A percentile compares a stretch with the other conserved stretches of the same genome.
phyloP scores from a whole-genome alignment of 352 stramenopile genomes.

The Blastocystis sp. region DNA sequence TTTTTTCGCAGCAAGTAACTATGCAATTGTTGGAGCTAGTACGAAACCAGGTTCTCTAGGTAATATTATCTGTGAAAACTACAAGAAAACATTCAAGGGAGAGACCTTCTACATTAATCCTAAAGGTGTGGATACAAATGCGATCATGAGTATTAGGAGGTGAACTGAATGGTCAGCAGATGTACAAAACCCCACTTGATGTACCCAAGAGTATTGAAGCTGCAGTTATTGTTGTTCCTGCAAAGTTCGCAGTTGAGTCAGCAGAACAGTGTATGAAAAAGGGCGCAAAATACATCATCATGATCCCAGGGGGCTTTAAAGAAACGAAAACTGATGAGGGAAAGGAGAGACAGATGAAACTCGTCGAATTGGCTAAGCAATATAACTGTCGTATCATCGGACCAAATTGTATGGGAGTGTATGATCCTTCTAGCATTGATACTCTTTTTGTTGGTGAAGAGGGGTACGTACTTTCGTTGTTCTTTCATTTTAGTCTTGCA shows the following conservation, averaged over 20 bases:
- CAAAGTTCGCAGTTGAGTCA: slow-evolving; percentile 48
- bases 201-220: slow-evolving; percentile 42
- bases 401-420: slow-evolving; percentile 67
- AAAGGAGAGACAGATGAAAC: neutral
- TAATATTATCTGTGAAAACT: slow-evolving; percentile 66
- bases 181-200: slow-evolving; percentile 63
- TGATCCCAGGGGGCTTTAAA: slow-evolving; percentile 60
- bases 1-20: slow-evolving; percentile 58
- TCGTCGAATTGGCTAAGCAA: slow-evolving; percentile 46
- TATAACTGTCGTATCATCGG: slow-evolving; percentile 58
- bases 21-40: slow-evolving; percentile 59
- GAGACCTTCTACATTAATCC: slow-evolving; percentile 63
- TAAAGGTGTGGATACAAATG: neutral
- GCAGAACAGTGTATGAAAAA: slow-evolving; percentile 66
- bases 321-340: slow-evolving; percentile 67
- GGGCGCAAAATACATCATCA: slow-evolving; percentile 65
- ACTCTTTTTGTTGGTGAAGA: slow-evolving; percentile 65
- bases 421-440: slow-evolving; percentile 51
- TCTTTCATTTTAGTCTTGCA: slow-evolving; percentile 24
- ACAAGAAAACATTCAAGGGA: slow-evolving; percentile 52
- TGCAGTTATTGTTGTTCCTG: slow-evolving; percentile 41
- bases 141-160: neutral
- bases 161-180: slow-evolving; percentile 36
- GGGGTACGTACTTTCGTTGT: neutral
- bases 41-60: slow-evolving; percentile 38